Percentiles rank a stretch among this genome's conserved stretches.
Conservation (phyloP, 1,139 yeast genomes). For the Protomyces lactucae-debilis region DNA sequence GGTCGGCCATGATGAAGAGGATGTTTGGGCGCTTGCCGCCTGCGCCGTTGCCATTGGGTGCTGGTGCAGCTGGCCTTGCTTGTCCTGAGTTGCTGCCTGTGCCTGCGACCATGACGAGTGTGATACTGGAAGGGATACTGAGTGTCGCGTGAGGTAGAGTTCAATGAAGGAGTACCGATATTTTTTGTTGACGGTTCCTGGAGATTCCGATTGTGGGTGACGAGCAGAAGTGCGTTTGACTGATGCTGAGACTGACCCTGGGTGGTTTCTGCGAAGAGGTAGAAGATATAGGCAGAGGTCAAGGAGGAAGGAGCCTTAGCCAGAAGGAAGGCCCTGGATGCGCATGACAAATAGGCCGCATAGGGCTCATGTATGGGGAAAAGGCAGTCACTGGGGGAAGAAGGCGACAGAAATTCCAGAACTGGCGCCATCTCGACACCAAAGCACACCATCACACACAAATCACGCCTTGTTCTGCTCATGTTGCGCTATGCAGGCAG, state of each 20-base stretch:
- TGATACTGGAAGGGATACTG: too few relatives aligned
- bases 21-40: slow-evolving; percentile 21
- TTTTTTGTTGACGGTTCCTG: too few relatives aligned
- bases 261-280: too few relatives aligned
- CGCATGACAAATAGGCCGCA: not conserved
- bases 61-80: not conserved
- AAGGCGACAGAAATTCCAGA: not conserved
- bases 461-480: not conserved
- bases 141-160: too few relatives aligned
- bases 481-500: too few relatives aligned
- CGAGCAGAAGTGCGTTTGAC: too few relatives aligned
- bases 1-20: slow-evolving; percentile 26
- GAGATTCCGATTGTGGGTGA: too few relatives aligned
- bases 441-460: not conserved
- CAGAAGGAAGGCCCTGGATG: too few relatives aligned
- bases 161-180: too few relatives aligned
- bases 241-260: too few relatives aligned
- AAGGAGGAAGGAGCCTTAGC: too few relatives aligned
- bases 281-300: too few relatives aligned
- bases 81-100: not conserved
- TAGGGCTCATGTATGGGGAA: not conserved
- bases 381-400: not conserved
- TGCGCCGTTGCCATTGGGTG: not conserved
- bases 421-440: not conserved
- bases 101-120: not conserved